Percentiles rank a stretch among this genome's conserved stretches.
phyloP scores from a whole-genome alignment of 2,329 filamentous ascomycete species.

The Penicillium sp. region DNA sequence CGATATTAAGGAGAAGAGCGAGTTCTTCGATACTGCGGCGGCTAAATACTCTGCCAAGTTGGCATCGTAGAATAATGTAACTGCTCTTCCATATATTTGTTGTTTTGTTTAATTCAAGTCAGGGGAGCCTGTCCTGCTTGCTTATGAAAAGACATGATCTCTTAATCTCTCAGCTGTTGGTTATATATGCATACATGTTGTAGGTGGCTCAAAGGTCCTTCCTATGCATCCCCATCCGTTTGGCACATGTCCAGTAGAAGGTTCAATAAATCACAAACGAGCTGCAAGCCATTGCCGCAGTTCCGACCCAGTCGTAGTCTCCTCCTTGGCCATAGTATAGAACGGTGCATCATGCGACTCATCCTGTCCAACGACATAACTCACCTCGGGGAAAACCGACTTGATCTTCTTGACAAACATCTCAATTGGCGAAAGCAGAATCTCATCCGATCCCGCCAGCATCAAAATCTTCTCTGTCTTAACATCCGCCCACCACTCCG shows the following conservation, averaged over 20 bases:
- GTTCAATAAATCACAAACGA: slow-evolving; percentile 18
- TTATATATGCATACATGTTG: too few relatives aligned
- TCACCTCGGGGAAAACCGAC: slow-evolving; percentile 32
- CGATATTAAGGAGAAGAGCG: slow-evolving; percentile 81
- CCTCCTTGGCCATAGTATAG: slow-evolving; percentile 23
- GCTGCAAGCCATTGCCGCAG: slow-evolving; percentile 32
- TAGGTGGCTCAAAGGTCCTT: too few relatives aligned
- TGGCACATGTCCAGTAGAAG: too few relatives aligned
- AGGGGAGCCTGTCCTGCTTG: slow-evolving; percentile 20
- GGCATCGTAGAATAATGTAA: slow-evolving; percentile 27
- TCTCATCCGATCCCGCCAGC: slow-evolving; percentile 54
- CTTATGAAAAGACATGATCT: slow-evolving; percentile 29
- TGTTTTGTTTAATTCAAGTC: slow-evolving; percentile 22
- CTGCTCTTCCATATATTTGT: slow-evolving; percentile 16
- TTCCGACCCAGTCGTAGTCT: slow-evolving; percentile 28
- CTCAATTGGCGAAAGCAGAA: slow-evolving; percentile 46
- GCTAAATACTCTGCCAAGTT: slow-evolving; percentile 86
- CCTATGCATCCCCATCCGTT: too few relatives aligned
- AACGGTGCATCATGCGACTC: slow-evolving; percentile 35
- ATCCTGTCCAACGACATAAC: slow-evolving; percentile 28
- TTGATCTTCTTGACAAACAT: slow-evolving; percentile 34
- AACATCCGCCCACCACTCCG: slow-evolving; percentile 54
- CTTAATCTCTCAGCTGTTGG: slow-evolving; percentile 14
- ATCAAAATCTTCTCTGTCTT: slow-evolving; percentile 52
- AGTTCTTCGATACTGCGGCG: slow-evolving; percentile 81